Conservation (phyloP, 495 filamentous ascomycete species). For the Podospora pseudopauciseta region DNA sequence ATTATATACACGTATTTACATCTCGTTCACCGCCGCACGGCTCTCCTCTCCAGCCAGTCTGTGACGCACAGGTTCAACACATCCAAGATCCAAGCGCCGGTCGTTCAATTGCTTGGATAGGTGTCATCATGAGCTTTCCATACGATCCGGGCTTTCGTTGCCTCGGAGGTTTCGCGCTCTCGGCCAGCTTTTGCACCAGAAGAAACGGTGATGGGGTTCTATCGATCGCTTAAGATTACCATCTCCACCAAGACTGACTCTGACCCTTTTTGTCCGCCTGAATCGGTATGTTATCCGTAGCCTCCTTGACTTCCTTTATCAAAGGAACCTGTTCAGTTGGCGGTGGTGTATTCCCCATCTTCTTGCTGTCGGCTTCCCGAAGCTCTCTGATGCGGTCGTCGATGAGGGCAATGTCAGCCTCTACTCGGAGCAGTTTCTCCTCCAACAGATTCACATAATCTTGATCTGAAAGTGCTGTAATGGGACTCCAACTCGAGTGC, state of each 20-base stretch:
- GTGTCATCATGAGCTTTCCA: not conserved
- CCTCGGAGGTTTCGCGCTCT: not conserved
- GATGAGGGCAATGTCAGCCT: constrained; percentile 80
- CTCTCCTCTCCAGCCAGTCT: not conserved
- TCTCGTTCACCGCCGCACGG: not conserved
- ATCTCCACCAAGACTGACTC: constrained; percentile 3
- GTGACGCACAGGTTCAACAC: not conserved
- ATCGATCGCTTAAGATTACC: constrained; percentile 8
- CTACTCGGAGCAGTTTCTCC: constrained; percentile 72
- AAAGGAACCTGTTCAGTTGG: not conserved
- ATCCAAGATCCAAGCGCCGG: no score
- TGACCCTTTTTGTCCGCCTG: not conserved
- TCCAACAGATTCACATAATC: constrained; percentile 73
- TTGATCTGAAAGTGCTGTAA: constrained; percentile 69
- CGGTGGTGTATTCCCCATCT: not conserved
- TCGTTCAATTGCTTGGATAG: not conserved
- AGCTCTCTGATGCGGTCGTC: constrained; percentile 75
- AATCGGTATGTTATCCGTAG: not conserved
- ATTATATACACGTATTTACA: not conserved
- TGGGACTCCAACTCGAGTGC: constrained; percentile 73
- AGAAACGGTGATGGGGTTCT: not conserved
- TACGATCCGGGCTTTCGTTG: not conserved
- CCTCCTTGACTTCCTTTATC: not conserved
- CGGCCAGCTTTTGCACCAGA: not conserved
- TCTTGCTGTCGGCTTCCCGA: constrained; percentile 27